Percentiles rank a stretch among this genome's conserved stretches.
Conservation (phyloP, 768 basidiomycete species). For the Cystobasidium ongulense region DNA sequence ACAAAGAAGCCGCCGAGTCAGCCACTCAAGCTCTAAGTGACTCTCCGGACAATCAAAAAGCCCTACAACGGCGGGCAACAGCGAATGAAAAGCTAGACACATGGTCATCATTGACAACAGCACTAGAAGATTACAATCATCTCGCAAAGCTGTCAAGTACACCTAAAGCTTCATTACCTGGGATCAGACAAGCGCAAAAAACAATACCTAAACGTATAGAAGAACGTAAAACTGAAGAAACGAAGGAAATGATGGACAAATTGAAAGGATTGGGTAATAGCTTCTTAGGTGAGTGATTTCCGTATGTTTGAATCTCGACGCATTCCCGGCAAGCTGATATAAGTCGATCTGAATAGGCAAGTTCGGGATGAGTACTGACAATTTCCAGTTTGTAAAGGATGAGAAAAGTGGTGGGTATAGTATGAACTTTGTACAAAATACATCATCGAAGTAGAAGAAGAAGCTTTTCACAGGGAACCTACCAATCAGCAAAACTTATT, state of each 20-base stretch:
- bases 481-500: no score
- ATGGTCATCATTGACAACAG: constrained; percentile 73
- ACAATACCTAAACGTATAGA: constrained; percentile 62
- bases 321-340: background rate
- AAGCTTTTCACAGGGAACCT: background rate
- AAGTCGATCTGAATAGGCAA: constrained; percentile 53
- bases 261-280: constrained; percentile 86
- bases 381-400: constrained; percentile 92
- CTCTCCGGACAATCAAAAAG: constrained; percentile 77
- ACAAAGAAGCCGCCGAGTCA: constrained; percentile 64
- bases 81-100: constrained; percentile 71
- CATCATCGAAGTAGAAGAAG: background rate
- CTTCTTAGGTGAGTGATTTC: constrained; percentile 58
- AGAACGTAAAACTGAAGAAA: constrained; percentile 73
- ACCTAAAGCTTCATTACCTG: constrained; percentile 51
- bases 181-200: constrained; percentile 52
- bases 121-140: constrained; percentile 75
- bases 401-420: constrained; percentile 85
- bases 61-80: constrained; percentile 73
- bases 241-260: constrained; percentile 82
- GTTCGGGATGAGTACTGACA: constrained; percentile 89
- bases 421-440: constrained; percentile 63
- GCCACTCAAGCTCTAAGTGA: constrained; percentile 81
- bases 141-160: constrained; percentile 61
- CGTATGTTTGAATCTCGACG: background rate